Base-by-base conservation (phyloP, 176 grass and related monocot genomes). In the Cymbopogon citratus region DNA sequence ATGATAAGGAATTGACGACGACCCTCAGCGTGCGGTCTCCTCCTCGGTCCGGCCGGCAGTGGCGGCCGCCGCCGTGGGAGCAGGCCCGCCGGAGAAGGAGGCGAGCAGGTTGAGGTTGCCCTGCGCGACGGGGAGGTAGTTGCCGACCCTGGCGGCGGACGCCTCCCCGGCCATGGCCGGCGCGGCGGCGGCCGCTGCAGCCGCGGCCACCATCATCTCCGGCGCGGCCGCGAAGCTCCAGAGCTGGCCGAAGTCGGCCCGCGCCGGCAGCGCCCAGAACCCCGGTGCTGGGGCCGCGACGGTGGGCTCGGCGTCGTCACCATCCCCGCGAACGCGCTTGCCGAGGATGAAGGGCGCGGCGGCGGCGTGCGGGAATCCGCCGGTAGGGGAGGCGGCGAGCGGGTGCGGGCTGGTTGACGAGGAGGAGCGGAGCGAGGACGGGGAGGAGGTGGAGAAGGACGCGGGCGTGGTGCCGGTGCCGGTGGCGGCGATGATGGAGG, bases 71-170 rank as follows among this genome's bases (percentile, higher is more conserved):
- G 68, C 81, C 8, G 82, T 44, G 9, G 63, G 82, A 12, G 80
- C 69, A 0, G 92, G 90, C 18, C 87, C 87, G 1, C 81, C 81
- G 14, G 95, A 98, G 71, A 95, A 91, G 71, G 95, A 86, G 1
- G 92, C 92, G 33, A 98, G 95, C 25, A 93, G 88, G 84, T 98
- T 98, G 73, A 98, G 91, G 85, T 98, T 94, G 7, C 90, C 92
- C 81, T 93, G 93, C 36, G 86, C 88, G 23, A 95, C 84, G 44
- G 96, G 92, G 25, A 98, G 90, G 85, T 98, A 95, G 83, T 95
- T 98, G 35, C 92, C 95, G 38, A 95, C 95, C 63, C 95, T 84
- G 41, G 92, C 95, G 0, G 90, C 92, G 3, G 95, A 94, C 33
- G 95, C 95, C 81, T 94, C 92, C 4, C 90, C 90, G 0, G 83